A percentile compares a stretch with the other conserved stretches of the same genome.
phyloP scores from a whole-genome alignment of 805 yeast species.

The Candida germanica region DNA sequence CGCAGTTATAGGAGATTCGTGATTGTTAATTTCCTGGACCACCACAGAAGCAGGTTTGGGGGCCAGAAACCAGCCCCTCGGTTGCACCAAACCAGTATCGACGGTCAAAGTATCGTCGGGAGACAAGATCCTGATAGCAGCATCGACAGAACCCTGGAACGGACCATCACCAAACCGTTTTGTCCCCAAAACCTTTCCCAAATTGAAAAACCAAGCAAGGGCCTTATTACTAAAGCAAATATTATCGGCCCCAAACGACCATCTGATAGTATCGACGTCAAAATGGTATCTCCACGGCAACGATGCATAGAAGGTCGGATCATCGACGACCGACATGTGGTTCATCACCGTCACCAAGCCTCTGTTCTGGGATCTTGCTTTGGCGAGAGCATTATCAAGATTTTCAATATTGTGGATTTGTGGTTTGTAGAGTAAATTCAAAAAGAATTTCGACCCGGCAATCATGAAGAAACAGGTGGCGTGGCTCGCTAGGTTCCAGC shows the following conservation, averaged over 20 bases:
- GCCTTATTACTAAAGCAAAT: conserved; percentile 68
- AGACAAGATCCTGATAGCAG: conserved; percentile 72
- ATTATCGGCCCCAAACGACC: conserved; percentile 95
- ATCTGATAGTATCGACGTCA: conserved; percentile 67
- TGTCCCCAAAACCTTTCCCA: conserved; percentile 87
- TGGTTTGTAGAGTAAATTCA: conserved; percentile 64
- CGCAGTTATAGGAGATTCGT: conserved; percentile 4
- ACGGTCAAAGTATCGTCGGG: conserved; percentile 68
- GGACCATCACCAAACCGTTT: conserved; percentile 91
- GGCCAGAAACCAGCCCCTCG: conserved; percentile 13
- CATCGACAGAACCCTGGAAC: conserved; percentile 86
- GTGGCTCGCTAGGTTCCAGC: conserved; percentile 70
- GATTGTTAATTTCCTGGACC: conserved; percentile 34
- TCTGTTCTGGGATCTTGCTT: conserved; percentile 64
- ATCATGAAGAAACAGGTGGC: conserved; percentile 67
- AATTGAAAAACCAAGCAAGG: conserved; percentile 63
- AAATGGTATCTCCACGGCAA: conserved; percentile 68
- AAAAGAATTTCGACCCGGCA: conserved; percentile 56
- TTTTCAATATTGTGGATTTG: conserved; percentile 58
- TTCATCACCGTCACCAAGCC: conserved; percentile 86
- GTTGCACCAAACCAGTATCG: too few species aligned
- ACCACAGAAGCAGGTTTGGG: conserved; percentile 27
- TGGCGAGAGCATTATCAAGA: conserved; percentile 60
- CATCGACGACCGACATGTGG: conserved; percentile 90
- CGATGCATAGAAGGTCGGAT: conserved; percentile 86